phyloP scores from a whole-genome alignment of 1,284 basidiomycete species.

The Marasmius tenuissimus region DNA sequence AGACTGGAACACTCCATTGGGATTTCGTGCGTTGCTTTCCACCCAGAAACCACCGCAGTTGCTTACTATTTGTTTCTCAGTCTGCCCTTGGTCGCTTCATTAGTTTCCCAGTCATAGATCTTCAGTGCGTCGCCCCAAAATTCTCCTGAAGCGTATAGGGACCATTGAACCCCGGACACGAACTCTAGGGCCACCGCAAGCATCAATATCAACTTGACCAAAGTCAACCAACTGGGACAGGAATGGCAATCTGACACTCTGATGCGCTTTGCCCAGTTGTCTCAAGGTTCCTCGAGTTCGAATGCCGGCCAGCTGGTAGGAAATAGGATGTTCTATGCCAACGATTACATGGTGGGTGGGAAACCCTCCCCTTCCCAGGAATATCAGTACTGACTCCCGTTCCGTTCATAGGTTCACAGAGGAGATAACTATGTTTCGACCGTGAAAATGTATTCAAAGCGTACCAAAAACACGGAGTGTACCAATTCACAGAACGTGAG shows the following conservation, averaged over 20 bases:
- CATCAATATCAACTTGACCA: slow-evolving; percentile 57
- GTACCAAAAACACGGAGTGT: slow-evolving; percentile 67
- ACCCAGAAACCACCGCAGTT: neutral
- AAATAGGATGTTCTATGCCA: slow-evolving; percentile 65
- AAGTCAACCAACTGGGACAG: slow-evolving; percentile 50
- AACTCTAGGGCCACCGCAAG: slow-evolving; percentile 31
- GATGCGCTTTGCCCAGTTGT: slow-evolving; percentile 39
- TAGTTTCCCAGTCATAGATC: slow-evolving; percentile 57
- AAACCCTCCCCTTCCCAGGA: neutral
- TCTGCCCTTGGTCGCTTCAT: slow-evolving; percentile 63
- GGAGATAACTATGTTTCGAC: slow-evolving; percentile 57
- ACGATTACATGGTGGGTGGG: slow-evolving; percentile 63
- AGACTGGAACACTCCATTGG: slow-evolving; percentile 61
- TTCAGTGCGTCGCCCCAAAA: slow-evolving; percentile 42
- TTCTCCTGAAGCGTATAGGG: neutral
- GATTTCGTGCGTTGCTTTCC: slow-evolving; percentile 51
- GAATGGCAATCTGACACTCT: slow-evolving; percentile 49
- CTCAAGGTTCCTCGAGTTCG: slow-evolving; percentile 39
- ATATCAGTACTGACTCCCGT: neutral
- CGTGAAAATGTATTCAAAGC: slow-evolving; percentile 63
- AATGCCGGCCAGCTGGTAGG: slow-evolving; percentile 59
- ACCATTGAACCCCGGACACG: neutral
- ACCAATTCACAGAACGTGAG: slow-evolving; percentile 60
- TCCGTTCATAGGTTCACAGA: slow-evolving; percentile 57
- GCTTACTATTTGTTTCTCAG: slow-evolving; percentile 26